phyloP scores from a whole-genome alignment of 306 rosid species.

The Pueraria montana region DNA sequence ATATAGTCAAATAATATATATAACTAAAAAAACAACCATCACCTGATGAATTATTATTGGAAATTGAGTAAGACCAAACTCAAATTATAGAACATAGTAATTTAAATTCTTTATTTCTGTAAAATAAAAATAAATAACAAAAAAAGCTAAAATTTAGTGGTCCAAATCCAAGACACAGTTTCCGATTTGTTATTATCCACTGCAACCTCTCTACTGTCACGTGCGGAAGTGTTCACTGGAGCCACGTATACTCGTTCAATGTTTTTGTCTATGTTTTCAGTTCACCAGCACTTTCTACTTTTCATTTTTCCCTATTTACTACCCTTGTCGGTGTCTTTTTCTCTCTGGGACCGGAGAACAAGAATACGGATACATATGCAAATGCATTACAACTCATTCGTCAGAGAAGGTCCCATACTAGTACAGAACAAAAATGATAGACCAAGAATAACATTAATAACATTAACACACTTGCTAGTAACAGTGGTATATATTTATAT shows the following conservation, averaged over 20 bases:
- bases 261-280: neutral
- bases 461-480: neutral
- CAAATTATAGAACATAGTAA: too few species aligned
- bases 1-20: too few species aligned
- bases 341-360: slow-evolving; percentile 11
- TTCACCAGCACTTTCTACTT: neutral
- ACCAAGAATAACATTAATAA: neutral
- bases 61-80: too few species aligned
- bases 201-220: neutral
- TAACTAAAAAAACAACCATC: too few species aligned
- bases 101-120: neutral
- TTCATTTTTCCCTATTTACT: neutral
- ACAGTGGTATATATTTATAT: neutral
- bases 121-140: neutral
- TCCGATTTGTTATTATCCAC: neutral
- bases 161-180: neutral
- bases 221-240: neutral
- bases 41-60: too few species aligned
- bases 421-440: neutral
- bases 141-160: neutral
- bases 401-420: neutral
- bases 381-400: slow-evolving; percentile 45
- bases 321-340: slow-evolving; percentile 45
- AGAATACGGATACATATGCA: neutral
- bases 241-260: slow-evolving; percentile 4